Base-by-base conservation (phyloP, 805 yeast genomes). In the Wickerhamomyces alni region DNA sequence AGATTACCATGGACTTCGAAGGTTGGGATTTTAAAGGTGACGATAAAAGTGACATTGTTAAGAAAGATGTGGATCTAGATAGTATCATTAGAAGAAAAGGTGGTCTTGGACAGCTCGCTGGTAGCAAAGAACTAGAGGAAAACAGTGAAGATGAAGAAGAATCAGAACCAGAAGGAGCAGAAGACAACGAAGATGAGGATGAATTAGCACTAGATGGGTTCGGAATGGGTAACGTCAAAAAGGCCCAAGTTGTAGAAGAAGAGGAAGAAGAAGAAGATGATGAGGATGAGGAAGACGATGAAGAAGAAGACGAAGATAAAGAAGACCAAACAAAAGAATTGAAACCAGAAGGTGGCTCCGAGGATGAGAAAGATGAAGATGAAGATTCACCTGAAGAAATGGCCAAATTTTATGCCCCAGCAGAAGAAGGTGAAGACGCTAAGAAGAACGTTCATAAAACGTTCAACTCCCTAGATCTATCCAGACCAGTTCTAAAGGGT, bases 401-500 rank as follows among this genome's bases (percentile, higher is more conserved):
- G 43, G 87, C 88, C 1, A 72, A 80, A 39, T 89, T 82, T 57
- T 88, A 76, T 60, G 88, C 84, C 8, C 69, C 76, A 29, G 67
- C 66, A 33, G 66, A 57, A 40, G 82, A 78, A 47, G 70, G 74
- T 29, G 74, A 70, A 29, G 72, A 71, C 24, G 74, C 80, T n/a
- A 67, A 70, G 27, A 65, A 65, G 13, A 70, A 68, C 28, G 57
- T 69, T 0, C 86, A 82, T 57, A 66, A 69, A 30, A 75, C 82
- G 8, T 93, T 93, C 66, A 83, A 84, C 51, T 69, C 84, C 0
- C 66, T 93, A 40, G 80, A 84, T 35, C 70, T 93, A 21, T 88
- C 98, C 2, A 78, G 99, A 54, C 99, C 99, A 1, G 76, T 91
- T 11, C 66, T 91, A 45, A 85, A 85, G 56, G 96, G 95, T 29